Percentiles rank a stretch among this genome's conserved stretches.
Evolutionary conservation across 495 filamentous ascomycete species (phyloP).

Genomic region (Geoglossum glabrum): DNA sequence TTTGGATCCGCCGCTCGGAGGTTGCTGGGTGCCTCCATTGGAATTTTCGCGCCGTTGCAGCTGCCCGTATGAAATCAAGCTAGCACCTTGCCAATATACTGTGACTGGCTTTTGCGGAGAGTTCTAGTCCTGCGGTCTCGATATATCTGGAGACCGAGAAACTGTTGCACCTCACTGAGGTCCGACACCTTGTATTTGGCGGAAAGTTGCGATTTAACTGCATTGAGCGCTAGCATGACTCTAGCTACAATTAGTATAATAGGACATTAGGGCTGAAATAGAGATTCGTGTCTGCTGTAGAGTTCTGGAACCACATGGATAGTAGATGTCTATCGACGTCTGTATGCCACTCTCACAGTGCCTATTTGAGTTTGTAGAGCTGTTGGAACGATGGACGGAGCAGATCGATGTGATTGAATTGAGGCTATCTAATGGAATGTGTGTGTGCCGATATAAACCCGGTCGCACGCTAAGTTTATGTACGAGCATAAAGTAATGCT

Average conservation of each 20-base stretch:
- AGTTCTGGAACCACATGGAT: background rate
- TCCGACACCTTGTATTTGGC: background rate
- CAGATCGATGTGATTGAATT: too few relatives aligned
- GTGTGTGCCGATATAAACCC: too few relatives aligned
- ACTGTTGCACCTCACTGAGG: background rate
- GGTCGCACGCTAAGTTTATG: too few relatives aligned
- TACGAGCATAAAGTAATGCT: too few relatives aligned
- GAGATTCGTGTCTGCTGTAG: background rate
- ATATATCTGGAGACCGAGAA: background rate
- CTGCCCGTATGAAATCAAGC: background rate
- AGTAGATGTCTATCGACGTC: constrained; percentile 1
- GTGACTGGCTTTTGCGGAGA: background rate
- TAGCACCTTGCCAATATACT: background rate
- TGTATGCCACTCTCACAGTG: constrained; percentile 6
- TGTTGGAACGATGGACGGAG: too few relatives aligned
- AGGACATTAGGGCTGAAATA: background rate
- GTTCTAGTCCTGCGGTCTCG: background rate
- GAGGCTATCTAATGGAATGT: too few relatives aligned
- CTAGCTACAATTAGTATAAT: background rate
- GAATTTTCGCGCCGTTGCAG: background rate
- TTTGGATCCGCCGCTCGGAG: background rate
- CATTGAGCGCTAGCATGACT: background rate
- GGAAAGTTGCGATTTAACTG: background rate
- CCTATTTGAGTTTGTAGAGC: constrained; percentile 12
- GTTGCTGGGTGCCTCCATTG: background rate